Conservation (phyloP, 768 basidiomycete genomes). For the Astraeus odoratus region DNA sequence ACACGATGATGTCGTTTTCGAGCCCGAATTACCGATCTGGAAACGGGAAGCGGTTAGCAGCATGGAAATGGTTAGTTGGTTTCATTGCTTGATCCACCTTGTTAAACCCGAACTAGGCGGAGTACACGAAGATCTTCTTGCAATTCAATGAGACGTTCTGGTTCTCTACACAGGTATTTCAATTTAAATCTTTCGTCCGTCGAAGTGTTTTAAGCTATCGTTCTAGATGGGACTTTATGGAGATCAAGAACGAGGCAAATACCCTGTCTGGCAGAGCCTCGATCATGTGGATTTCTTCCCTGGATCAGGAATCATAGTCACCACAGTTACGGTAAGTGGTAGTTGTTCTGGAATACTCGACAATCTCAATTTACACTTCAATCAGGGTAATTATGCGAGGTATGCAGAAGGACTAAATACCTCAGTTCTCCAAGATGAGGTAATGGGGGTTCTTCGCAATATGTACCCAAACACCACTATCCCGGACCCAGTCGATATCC, state of each 20-base stretch:
- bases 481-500: constrained; percentile 51
- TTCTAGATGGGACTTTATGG: constrained; percentile 44
- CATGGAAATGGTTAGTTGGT: constrained; percentile 45
- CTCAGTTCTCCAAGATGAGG: constrained; percentile 41
- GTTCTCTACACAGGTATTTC: constrained; percentile 38
- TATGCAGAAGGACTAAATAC: constrained; percentile 50
- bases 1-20: constrained; percentile 50
- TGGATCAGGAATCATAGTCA: constrained; percentile 49
- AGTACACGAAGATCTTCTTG: constrained; percentile 64
- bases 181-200: not conserved
- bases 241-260: constrained; percentile 49
- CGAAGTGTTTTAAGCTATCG: not conserved
- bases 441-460: constrained; percentile 43
- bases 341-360: not conserved
- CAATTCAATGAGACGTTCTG: constrained; percentile 58
- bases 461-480: constrained; percentile 65
- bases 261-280: constrained; percentile 63
- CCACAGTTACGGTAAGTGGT: constrained; percentile 37
- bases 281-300: constrained; percentile 54
- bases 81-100: not conserved
- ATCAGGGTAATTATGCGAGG: constrained; percentile 54
- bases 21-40: constrained; percentile 50
- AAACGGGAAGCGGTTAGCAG: constrained; percentile 60
- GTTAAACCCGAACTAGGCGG: constrained; percentile 26
- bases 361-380: no score